phyloP scores from a whole-genome alignment of 1,284 basidiomycete species.

The Cystobasidiaceae sp. region DNA sequence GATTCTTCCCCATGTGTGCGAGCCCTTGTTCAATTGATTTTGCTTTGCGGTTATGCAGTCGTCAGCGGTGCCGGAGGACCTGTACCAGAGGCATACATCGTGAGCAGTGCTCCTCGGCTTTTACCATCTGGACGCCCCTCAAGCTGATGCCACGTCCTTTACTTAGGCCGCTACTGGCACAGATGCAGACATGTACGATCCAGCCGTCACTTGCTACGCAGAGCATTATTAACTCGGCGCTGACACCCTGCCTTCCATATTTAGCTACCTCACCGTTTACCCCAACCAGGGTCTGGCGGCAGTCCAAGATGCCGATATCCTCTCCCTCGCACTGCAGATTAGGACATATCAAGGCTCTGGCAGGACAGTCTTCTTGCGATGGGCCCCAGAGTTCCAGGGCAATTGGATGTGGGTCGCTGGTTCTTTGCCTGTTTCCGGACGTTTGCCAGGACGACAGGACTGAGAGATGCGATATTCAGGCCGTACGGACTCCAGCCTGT shows the following conservation, averaged over 20 bases:
- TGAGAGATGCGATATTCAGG: too few relatives aligned
- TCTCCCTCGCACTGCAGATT: constrained; percentile 40
- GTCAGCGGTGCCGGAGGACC: constrained; percentile 41
- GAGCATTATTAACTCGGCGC: too few relatives aligned
- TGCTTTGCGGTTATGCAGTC: neutral
- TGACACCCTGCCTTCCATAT: too few relatives aligned
- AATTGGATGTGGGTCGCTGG: constrained; percentile 32
- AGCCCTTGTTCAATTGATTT: too few relatives aligned
- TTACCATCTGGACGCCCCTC: too few relatives aligned
- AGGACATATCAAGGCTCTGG: constrained; percentile 29
- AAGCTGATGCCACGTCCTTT: too few relatives aligned
- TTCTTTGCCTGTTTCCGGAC: too few relatives aligned
- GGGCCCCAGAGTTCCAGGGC: constrained; percentile 45
- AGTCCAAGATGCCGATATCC: constrained; percentile 40
- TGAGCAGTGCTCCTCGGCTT: too few relatives aligned
- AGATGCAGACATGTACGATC: constrained; percentile 18
- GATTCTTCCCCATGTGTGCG: too few relatives aligned
- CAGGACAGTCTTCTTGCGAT: constrained; percentile 44
- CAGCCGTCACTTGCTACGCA: too few relatives aligned
- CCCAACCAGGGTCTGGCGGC: constrained; percentile 30
- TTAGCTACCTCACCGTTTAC: constrained; percentile 27
- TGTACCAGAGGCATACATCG: constrained; percentile 35
- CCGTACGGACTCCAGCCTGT: constrained; percentile 42
- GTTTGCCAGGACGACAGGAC: too few relatives aligned
- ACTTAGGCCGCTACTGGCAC: constrained; percentile 26